Conservation (phyloP, 352 stramenopile species). For the Globisporangium sylvaticum region DNA sequence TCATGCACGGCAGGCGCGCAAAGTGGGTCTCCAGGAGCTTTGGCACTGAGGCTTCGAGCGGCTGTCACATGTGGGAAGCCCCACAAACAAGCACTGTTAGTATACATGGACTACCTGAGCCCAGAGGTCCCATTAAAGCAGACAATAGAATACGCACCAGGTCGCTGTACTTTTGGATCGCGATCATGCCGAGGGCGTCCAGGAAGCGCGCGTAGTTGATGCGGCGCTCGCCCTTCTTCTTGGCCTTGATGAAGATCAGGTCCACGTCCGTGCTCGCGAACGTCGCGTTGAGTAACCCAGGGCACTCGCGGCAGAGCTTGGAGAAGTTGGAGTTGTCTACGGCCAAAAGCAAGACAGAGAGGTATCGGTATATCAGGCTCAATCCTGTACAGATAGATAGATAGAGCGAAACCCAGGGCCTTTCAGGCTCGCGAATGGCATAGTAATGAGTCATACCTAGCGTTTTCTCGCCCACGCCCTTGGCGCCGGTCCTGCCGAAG, state of each 20-base stretch:
- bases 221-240: constrained; percentile 80
- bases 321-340: constrained; percentile 77
- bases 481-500: constrained; percentile 69
- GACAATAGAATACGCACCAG: constrained; percentile 34
- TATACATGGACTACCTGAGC: too few species aligned
- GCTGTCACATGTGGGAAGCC: constrained; percentile 20
- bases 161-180: constrained; percentile 73
- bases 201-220: constrained; percentile 85
- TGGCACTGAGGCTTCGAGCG: constrained; percentile 54
- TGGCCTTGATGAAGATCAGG: constrained; percentile 84
- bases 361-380: too few species aligned
- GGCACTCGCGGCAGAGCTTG: constrained; percentile 81
- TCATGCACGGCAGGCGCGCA: constrained; percentile 54
- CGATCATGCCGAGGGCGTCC: constrained; percentile 81
- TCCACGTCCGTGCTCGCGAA: constrained; percentile 82
- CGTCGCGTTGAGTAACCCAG: constrained; percentile 42
- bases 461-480: constrained; percentile 61
- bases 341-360: too few species aligned
- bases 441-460: constrained; percentile 16
- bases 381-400: too few species aligned
- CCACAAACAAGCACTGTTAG: not conserved
- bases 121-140: not conserved
- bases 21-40: constrained; percentile 65
- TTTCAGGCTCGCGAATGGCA: not conserved
- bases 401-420: too few species aligned